Base-by-base conservation (phyloP, 306 rosid species). In the Fragaria nilgerrensis region DNA sequence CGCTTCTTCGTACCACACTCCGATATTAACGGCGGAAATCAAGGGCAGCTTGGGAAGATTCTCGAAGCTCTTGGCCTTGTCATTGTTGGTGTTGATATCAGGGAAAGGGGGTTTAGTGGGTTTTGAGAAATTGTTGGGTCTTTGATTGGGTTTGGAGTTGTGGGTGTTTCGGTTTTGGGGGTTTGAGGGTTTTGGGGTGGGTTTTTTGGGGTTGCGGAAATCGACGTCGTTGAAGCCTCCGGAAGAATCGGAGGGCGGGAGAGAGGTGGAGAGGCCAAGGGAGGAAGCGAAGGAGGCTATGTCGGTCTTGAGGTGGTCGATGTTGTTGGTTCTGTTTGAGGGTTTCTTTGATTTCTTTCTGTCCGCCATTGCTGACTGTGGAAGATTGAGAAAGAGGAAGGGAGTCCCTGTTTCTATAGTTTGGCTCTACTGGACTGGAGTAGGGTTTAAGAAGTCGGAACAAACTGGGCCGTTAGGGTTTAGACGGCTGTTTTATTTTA, bases 151-250 rank as follows among this genome's bases (percentile, higher is more conserved):
- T 45, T 53, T 63, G 11, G 61, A 71, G 41, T 39, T 32, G 16
- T 75, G 75, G 84, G 44, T 75, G 39, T 80, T 85, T n/a, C 80
- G 69, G 44, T 80, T 81, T 49, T 83, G 43, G 56, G 59, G 44
- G 62, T 89, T 50, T 44, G 65, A 32, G 56, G 59, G 44, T 75
- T 89, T 50, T 37, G 65, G 55, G 81, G 82, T 36, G 69, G 78
- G 48, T 17, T 64, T 64, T 29, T 80, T 89, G 25, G 81, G 75
- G 73, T 84, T 90, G 64, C 94, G 97, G 75, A 95, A 95, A 84
- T 95, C 99, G 39, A 80, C 87, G 82, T 95, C 99, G 68, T 92
- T 92, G 88, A 96, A 96, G 66, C 97, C 36, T 0, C 36, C 99
- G 5, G 96, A 92, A 41, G 89, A 62, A 4, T 91, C 88, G 34